Evolutionary conservation across 352 stramenopile species (phyloP).

Genomic region (Pythium scleroteichum): DNA sequence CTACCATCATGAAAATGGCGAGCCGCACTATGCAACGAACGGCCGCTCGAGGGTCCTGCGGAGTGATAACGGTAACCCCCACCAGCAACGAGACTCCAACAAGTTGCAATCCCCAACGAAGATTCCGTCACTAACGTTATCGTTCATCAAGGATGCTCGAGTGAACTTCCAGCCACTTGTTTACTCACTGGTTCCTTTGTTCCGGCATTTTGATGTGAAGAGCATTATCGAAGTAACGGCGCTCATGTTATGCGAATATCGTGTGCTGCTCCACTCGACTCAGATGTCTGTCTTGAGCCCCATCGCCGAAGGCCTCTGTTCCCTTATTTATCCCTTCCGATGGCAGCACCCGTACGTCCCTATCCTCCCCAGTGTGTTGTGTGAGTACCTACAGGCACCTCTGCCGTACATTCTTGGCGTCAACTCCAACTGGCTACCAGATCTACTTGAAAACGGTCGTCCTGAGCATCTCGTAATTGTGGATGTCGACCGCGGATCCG

Average conservation of each 20-base stretch:
- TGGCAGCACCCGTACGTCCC: conserved; percentile 88
- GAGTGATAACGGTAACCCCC: conserved; percentile 11
- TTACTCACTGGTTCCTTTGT: conserved; percentile 69
- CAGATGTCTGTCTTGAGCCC: conserved; percentile 76
- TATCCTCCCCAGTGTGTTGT: conserved; percentile 76
- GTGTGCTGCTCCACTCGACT: conserved; percentile 74
- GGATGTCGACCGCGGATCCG: conserved; percentile 69
- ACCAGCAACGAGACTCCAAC: conserved; percentile 9
- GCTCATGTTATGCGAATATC: conserved; percentile 78
- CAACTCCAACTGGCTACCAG: conserved; percentile 67
- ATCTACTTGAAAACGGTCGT: conserved; percentile 62
- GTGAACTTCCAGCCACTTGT: conserved; percentile 56
- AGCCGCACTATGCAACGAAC: conserved; percentile 3
- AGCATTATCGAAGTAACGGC: conserved; percentile 65
- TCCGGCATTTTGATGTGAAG: conserved; percentile 76
- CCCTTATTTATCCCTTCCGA: conserved; percentile 83
- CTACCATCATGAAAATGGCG: conserved; percentile 29
- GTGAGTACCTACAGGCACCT: conserved; percentile 82
- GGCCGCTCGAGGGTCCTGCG: conserved; percentile 4
- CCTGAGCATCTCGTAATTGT: conserved; percentile 85
- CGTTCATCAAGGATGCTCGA: conserved; percentile 26
- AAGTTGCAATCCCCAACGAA: conserved; percentile 42
- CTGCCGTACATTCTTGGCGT: conserved; percentile 84
- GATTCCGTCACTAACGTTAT: conserved; percentile 36
- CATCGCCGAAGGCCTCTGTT: conserved; percentile 70